phyloP scores from a whole-genome alignment of 1,139 yeast species.

The Casaregolazyma lundiana region DNA sequence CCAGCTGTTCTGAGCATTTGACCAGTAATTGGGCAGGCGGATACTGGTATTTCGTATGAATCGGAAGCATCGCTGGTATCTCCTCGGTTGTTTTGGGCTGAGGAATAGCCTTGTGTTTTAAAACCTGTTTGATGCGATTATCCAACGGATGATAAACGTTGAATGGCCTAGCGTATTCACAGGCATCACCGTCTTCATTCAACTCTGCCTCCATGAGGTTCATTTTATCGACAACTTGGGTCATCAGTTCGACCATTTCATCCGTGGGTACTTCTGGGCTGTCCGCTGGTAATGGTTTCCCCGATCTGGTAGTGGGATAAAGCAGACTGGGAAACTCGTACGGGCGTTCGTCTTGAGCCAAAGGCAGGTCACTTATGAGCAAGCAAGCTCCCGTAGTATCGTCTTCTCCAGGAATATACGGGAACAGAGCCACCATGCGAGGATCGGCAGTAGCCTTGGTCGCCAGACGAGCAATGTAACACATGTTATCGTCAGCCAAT shows the following conservation, averaged over 20 bases:
- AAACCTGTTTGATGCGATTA: constrained; percentile 29
- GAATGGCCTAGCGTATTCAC: constrained; percentile 22
- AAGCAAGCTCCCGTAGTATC: constrained; percentile 28
- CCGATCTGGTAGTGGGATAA: constrained; percentile 34
- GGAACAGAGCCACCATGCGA: constrained; percentile 52
- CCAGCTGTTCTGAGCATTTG: constrained; percentile 18
- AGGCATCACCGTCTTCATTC: constrained; percentile 19
- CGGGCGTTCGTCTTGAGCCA: constrained; percentile 68
- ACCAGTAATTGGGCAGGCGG: constrained; percentile 20
- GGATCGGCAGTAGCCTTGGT: constrained; percentile 44
- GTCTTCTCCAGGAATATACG: constrained; percentile 35
- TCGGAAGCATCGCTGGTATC: constrained; percentile 20
- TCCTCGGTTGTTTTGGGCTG: constrained; percentile 20
- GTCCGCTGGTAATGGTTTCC: constrained; percentile 20
- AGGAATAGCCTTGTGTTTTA: constrained; percentile 30
- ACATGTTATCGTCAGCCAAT: constrained; percentile 44
- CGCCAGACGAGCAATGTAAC: constrained; percentile 62
- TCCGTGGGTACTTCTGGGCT: constrained; percentile 26
- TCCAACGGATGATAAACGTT: constrained; percentile 30
- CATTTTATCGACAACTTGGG: constrained; percentile 37
- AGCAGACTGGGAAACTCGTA: constrained; percentile 55
- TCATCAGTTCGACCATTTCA: constrained; percentile 40
- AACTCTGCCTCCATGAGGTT: constrained; percentile 31
- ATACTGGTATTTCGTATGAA: constrained; percentile 18
- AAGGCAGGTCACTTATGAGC: constrained; percentile 56